Base-by-base conservation (phyloP, 2,329 filamentous ascomycete genomes). In the Fusarium chuoi region DNA sequence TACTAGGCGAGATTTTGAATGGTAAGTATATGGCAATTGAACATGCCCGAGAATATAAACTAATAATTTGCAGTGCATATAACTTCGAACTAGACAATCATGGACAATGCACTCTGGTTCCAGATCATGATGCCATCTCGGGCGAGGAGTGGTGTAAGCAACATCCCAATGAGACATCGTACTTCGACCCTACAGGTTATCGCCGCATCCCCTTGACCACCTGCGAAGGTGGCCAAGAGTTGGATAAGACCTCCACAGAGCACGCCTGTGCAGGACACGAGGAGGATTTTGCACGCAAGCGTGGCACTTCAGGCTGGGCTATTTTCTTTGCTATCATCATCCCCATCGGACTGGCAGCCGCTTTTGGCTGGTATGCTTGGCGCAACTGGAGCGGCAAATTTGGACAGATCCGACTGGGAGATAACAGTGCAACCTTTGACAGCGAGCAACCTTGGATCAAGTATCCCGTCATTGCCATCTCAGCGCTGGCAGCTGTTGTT, bases 201-300 rank as follows among this genome's bases (percentile, higher is more conserved):
- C 93, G 96, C 58, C 92, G 92, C 65, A 94, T 99, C 65, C 96
- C 95, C 1, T 89, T 98, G 55, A 95, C 94, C 2, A 98, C 95
- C 1, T 99, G 97, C 82, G 74, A 88, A 48, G 94, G 91, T 41
- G 96, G 96, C 46, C 83, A 83, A 9, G 91, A 96, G 78, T 86
- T 93, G 54, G 95, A 98, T 81, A 91, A 92, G 81, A 88, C 86
- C 20, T 86, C 88, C 38, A 76, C 66, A 12, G 83, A 84, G 62
- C 82, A 85, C 15, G 83, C 89, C 2, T 99, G 96, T 82, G 89
- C 91, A 2, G 92, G 92, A 58, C 91, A 96, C 76, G 93, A 98
- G 81, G 88, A 95, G 20, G 93, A 98, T 76, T 98, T 92, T 77
- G 85, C 93, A 70, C 88, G 81, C 78, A 91, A 92, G 82, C 92